Evolutionary conservation across 306 rosid genomes (phyloP), one percentile per base, ranked within the genome.

Genomic region (Glycine soja): DNA sequence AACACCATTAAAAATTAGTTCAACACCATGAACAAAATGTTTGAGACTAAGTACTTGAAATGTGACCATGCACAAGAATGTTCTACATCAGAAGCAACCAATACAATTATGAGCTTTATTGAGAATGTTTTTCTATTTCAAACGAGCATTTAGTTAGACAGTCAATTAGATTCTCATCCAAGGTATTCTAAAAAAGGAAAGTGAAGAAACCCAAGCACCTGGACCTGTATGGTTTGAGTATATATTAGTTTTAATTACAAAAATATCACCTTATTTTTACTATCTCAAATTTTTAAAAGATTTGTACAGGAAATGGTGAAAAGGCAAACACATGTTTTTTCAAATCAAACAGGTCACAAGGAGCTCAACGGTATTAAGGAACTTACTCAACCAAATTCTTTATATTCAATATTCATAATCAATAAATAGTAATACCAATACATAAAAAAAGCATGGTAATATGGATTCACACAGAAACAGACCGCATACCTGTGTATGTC

Each of bases 401-500:
- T 51, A 75, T 15, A 54, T 30, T 70, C 46, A 51, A 54, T 38
- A n/a, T 56, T 47, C 18, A 30, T 67, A 18, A 77, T 69, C 45
- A 75, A 65, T 14, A 62, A 32, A 84, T 15, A 14, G 18, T 32
- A 14, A 15, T 56, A 15, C 19, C 46, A 69, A 52, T 16, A 76
- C 81, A 47, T n/a, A 70, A 52, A 82, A 59, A 78, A 76, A 32
- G 24, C 15, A 63, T 13, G 8, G 10, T 43, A 48, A 30, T 24
- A 68, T 19, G 9, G 42, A 18, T 69, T 77, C 18, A 70, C 14
- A 82, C 24, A 61, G 30, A 77, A 50, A 71, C 14, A 77, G 45
- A 73, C 42, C 15, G 52, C 59, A 24, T 90, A 95, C 99, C 98
- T 93, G 89, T 95, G 99, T 79, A 95, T 95, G 77, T 95, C 97